Base-by-base conservation (phyloP, 164 flowering plant genomes). In the Stephania cephalantha region DNA sequence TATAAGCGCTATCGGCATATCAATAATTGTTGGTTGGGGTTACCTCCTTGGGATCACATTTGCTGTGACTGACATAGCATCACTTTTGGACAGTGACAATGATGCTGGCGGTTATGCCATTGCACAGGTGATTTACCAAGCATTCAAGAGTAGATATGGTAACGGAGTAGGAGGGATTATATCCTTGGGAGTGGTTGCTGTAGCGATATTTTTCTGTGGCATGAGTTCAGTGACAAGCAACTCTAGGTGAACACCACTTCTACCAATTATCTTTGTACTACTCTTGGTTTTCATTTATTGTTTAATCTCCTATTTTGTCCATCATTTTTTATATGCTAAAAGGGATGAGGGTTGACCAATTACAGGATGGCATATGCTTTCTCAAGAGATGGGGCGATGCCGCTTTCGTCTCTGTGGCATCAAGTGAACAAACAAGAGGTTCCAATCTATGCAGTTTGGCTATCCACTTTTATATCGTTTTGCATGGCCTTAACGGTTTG, bases 331-430 rank as follows among this genome's bases (percentile, higher is more conserved):
- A 77, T 20, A 46, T 53, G 22, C 72, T 73, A 65, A 72, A 42
- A 11, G 18, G n/a, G 25, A 25, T 25, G 25, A 63, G 13, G 25
- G 22, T 46, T 71, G 18, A 77, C 74, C 30, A 42, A 68, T 77
- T 6, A 66, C 88, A 95, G 99, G 85, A 91, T 93, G 98, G 96
- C 87, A 22, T 95, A 91, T 82, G 97, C 97, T 73, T 95, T 95
- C 85, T 95, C 99, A 44, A 91, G 99, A 87, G 99, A 95, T 81
- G 98, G 97, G 58, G 99, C 99, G 25, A 91, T 95, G 97, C 99
- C 98, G 15, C 86, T 86, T 48, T 95, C 99, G 35, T 77, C 91
- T 0, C 65, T 87, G 35, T 95, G 98, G 99, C 99, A 93, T 82
- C 85, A 88, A 85, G 97, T 95, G 79, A 93, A 92, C 82, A 85